These are phyloP conservation scores for Globisporangium carolinianum DNA, from an alignment of 352 stramenopile species.

Conservation along the genomic window DNA sequence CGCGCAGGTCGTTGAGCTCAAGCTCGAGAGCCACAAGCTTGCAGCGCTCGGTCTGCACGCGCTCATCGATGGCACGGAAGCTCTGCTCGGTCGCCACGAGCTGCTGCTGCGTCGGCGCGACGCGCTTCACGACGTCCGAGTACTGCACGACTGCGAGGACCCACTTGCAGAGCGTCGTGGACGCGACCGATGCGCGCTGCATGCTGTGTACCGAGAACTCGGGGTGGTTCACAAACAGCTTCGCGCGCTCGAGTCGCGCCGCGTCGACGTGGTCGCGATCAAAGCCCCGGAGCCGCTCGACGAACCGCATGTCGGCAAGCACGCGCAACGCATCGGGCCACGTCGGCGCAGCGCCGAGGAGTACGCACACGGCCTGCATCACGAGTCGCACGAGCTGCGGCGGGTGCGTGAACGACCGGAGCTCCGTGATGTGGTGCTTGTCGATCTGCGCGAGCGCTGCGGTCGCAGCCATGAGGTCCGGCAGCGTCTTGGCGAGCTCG, in stretches of 20 bases:
- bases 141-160: slow-evolving; percentile 61
- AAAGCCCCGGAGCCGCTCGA: slow-evolving; percentile 52
- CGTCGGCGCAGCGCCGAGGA: slow-evolving; percentile 48
- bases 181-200: slow-evolving; percentile 58
- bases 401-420: slow-evolving; percentile 72
- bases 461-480: slow-evolving; percentile 46
- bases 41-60: slow-evolving; percentile 31
- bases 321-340: slow-evolving; percentile 63
- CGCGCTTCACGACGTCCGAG: slow-evolving; percentile 58
- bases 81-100: slow-evolving; percentile 33
- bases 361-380: slow-evolving; percentile 71
- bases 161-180: slow-evolving; percentile 68
- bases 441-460: slow-evolving; percentile 65
- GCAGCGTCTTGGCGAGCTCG: slow-evolving; percentile 54
- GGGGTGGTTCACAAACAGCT: slow-evolving; percentile 57
- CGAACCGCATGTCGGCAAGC: slow-evolving; percentile 59
- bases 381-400: slow-evolving; percentile 63
- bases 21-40: slow-evolving; percentile 51
- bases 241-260: slow-evolving; percentile 38
- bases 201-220: slow-evolving; percentile 79
- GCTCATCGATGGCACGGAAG: slow-evolving; percentile 32
- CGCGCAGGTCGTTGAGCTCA: slow-evolving; percentile 34
- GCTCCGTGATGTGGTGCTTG: slow-evolving; percentile 74
- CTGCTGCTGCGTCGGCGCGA: slow-evolving; percentile 43
- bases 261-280: slow-evolving; percentile 46